Evolutionary conservation across 2,329 filamentous ascomycete genomes (phyloP).

Genomic region (Xylaria arbuscula): DNA sequence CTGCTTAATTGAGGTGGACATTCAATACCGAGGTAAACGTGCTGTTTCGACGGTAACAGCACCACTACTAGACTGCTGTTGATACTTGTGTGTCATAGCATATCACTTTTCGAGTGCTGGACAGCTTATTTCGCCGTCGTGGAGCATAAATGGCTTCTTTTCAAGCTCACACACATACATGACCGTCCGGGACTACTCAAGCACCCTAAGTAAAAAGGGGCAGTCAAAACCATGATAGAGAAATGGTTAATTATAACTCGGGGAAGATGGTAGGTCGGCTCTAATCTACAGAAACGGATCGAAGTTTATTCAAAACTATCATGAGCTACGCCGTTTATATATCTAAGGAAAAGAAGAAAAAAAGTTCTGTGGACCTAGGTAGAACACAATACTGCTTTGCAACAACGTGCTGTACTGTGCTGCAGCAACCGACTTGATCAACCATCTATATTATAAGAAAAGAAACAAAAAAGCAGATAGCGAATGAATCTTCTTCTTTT

Average conservation of each 20-base stretch:
- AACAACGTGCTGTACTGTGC: background rate
- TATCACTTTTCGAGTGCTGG: background rate
- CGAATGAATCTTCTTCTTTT: background rate
- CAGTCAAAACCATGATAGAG: background rate
- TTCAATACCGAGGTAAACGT: background rate
- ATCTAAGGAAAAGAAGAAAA: conserved; percentile 15
- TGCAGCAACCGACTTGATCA: background rate
- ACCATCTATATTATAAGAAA: conserved; percentile 22
- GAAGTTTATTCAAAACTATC: conserved; percentile 7
- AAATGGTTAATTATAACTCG: background rate
- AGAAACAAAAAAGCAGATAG: background rate
- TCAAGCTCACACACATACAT: background rate
- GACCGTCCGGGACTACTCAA: no score
- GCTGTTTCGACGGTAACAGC: no score
- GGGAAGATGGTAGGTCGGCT: background rate
- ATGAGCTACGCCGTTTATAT: conserved; percentile 17
- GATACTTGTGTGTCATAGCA: background rate
- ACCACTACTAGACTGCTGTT: no score
- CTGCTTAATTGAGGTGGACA: background rate
- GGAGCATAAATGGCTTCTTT: no score
- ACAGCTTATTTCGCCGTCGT: no score
- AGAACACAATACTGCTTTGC: conserved; percentile 16
- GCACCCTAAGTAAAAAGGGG: background rate
- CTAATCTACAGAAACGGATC: conserved; percentile 6
- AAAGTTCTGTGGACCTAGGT: conserved; percentile 13